phyloP scores from a whole-genome alignment of 208 protist genomes.

The Kentomonas sorsogonicus region DNA sequence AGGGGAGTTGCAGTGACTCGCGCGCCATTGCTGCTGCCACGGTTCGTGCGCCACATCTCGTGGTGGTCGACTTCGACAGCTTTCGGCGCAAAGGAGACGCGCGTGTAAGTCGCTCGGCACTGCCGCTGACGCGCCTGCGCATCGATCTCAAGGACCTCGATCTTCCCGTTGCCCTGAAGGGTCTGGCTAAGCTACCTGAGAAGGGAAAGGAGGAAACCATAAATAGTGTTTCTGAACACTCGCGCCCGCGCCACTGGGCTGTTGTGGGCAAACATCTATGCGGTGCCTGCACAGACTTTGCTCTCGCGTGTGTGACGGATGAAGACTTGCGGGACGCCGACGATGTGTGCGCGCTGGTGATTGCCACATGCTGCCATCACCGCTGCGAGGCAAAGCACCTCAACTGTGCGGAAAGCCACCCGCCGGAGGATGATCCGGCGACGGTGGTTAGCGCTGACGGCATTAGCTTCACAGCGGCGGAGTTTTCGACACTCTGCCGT shows the following conservation, averaged over 20 bases:
- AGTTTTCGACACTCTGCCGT: constrained; percentile 56
- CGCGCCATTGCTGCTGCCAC: constrained; percentile 4
- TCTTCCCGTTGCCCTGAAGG: constrained; percentile 30
- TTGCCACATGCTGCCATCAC: constrained; percentile 82
- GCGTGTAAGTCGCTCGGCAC: constrained; percentile 35
- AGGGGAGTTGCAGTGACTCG: not conserved
- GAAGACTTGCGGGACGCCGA: constrained; percentile 1
- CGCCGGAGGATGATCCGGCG: constrained; percentile 2
- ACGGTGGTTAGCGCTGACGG: constrained; percentile 32
- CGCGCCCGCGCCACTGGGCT: constrained; percentile 21
- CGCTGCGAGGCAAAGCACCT: constrained; percentile 63
- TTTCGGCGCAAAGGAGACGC: constrained; percentile 72
- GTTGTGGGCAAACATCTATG: constrained; percentile 76
- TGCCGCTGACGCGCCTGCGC: constrained; percentile 53
- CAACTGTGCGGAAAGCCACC: constrained; percentile 18
- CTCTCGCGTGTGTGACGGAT: constrained; percentile 52
- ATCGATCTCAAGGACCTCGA: constrained; percentile 77
- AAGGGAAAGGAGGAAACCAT: too few relatives aligned
- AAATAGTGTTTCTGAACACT: too few relatives aligned
- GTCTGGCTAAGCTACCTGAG: too few relatives aligned
- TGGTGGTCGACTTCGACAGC: constrained; percentile 59
- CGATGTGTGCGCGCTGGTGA: constrained; percentile 29
- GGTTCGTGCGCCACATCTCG: constrained; percentile 23
- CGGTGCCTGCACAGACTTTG: constrained; percentile 77
- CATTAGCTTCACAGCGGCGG: constrained; percentile 20